Conservation (phyloP, 2,329 filamentous ascomycete genomes). For the Epichloe glyceriae region DNA sequence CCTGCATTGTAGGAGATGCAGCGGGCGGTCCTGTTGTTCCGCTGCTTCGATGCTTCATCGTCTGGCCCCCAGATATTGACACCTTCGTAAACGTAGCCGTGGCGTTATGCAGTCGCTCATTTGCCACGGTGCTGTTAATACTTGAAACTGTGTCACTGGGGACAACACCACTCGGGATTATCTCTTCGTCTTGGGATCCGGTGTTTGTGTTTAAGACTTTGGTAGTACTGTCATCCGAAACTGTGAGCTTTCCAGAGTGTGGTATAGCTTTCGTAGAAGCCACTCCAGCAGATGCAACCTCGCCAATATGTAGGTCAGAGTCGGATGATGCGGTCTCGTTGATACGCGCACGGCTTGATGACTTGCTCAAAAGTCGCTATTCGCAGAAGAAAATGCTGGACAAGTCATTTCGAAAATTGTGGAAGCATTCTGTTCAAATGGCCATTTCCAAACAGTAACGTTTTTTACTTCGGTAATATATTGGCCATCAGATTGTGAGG, state of each 20-base stretch:
- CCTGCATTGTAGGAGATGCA: constrained; percentile 70
- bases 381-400: background rate
- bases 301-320: background rate
- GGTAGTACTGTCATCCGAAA: background rate
- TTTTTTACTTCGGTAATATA: background rate
- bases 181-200: background rate
- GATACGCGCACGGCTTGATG: background rate
- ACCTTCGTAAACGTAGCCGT: constrained; percentile 2
- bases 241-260: background rate
- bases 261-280: background rate
- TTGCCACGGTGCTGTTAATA: background rate
- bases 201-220: background rate
- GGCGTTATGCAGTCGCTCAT: constrained; percentile 5
- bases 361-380: background rate
- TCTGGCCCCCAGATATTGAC: constrained; percentile 7
- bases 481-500: background rate
- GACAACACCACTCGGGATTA: background rate
- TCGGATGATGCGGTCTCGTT: background rate
- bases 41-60: constrained; percentile 16
- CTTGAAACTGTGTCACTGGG: background rate
- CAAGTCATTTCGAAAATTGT: background rate
- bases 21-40: constrained; percentile 15
- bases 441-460: background rate
- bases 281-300: background rate
- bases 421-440: background rate